Evolutionary conservation across 1,284 basidiomycete species (phyloP).

Genomic region (Rhodotorula sp.): DNA sequence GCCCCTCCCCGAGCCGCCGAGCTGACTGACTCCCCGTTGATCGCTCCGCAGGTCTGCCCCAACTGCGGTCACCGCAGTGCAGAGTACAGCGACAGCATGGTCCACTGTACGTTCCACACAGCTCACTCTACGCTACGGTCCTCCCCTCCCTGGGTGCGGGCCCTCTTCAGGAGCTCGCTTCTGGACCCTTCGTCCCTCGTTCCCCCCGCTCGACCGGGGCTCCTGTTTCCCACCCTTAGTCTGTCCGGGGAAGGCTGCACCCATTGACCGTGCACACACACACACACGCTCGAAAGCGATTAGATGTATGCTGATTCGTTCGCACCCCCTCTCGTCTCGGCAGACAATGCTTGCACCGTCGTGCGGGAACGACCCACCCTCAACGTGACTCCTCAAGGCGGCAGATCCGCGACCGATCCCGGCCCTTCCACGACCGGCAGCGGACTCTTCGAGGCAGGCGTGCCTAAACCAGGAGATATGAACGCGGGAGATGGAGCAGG

Average conservation of each 20-base stretch:
- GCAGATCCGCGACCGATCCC: background rate
- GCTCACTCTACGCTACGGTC: background rate
- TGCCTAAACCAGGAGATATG: too few relatives aligned
- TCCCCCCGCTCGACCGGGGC: too few relatives aligned
- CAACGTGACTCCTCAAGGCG: background rate
- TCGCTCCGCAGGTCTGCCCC: constrained; percentile 24
- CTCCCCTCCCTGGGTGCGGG: too few relatives aligned
- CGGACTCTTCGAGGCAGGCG: background rate
- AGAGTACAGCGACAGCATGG: constrained; percentile 25
- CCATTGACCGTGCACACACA: background rate
- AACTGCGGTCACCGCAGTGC: constrained; percentile 23
- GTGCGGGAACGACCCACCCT: background rate
- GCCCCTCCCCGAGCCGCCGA: background rate
- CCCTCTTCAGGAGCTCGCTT: too few relatives aligned
- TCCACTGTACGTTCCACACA: constrained; percentile 24
- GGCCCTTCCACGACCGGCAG: background rate
- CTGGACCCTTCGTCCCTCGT: too few relatives aligned
- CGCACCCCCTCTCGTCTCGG: too few relatives aligned
- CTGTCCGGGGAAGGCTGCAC: background rate
- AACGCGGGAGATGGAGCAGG: too few relatives aligned
- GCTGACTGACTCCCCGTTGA: background rate
- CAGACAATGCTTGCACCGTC: background rate
- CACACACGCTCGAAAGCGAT: too few relatives aligned
- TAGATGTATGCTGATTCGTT: too few relatives aligned
- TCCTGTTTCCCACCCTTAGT: background rate